Evolutionary conservation across 768 basidiomycete genomes (phyloP), one percentile per base, ranked within the genome.

Genomic region (Boletales sp.): DNA sequence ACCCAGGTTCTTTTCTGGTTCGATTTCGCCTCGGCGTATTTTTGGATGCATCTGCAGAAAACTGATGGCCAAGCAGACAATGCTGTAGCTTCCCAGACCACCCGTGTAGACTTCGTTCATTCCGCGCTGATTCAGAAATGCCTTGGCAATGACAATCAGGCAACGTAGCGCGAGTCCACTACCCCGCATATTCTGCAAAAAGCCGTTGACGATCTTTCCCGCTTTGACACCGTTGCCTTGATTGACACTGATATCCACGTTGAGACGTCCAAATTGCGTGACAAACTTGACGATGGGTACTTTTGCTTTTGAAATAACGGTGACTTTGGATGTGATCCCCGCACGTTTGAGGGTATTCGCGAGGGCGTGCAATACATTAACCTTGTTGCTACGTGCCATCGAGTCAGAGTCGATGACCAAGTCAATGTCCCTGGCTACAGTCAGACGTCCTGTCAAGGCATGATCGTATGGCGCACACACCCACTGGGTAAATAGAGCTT

Each of bases 31-130:
- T 47, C 82, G 69, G 36, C 94, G 84, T 52, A 98, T 83, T 67
- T 94, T 95, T 2, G 97, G 97, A 60, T 99, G 97, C 79, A 97
- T 90, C 77, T 98, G 97, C 42, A 99, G 74, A 66, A 99, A 99
- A 67, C 84, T 91, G 56, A 97, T 82, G 11, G 87, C 93, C 48
- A 99, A 69, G 66, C 91, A 97, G 48, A 97, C 92, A 51, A 97
- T 91, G 57, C 87, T 85, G 65, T 97, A 98, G 62, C 90, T 92
- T 18, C 95, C 94, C 32, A 99, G 68, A 2, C 97, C 97, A 8
- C 97, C 95, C 0, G 87, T 89, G 66, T 86, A 97, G n/a, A 98
- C 95, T 68, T 98, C 97, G 66, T 99, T 98, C 92, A 97, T 90
- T 27, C 82, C 81, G 36, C 94, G 76, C 64, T 97, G 92, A 56